Evolutionary conservation across 768 basidiomycete genomes (phyloP), one percentile per base, ranked within the genome.

Genomic region (Hortiboletus flavorubellus): DNA sequence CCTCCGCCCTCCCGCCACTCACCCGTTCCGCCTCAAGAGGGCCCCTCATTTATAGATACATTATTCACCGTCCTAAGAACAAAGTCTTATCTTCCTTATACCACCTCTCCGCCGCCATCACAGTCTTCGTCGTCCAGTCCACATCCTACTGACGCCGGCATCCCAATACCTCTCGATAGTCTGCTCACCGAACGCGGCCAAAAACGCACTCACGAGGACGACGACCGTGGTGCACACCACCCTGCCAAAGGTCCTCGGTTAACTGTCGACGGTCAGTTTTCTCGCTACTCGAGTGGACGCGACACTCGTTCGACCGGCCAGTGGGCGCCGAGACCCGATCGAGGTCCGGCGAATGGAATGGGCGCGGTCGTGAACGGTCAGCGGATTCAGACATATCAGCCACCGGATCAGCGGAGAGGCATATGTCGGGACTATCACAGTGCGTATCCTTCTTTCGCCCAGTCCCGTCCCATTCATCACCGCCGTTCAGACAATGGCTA

Each of bases 341-440:
- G 63, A 30, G 59, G 64, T 38, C 49, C 60, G 26, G 56, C 58
- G n/a, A 64, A 72, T 61, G 70, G 67, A 33, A 58, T 63, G 31
- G 59, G 55, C 43, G 61, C 58, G 40, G 62, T 64, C 30, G 51
- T 64, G 55, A 78, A 78, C 55, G 76, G 76, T 9, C 75, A 84
- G 58, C 79, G 77, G 30, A 76, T 78, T 34, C 83, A 81, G 60
- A 76, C 77, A 7, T 90, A 91, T 64, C 82, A 81, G 51, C 86
- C 86, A 31, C 86, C 84, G 64, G 88, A 87, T 59, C 85, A 84
- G 67, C 82, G 82, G 58, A 80, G 85, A 60, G 89, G 89, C 12
- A 81, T 88, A 58, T 98, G 94, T 75, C 82, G 89, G 56, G 93
- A 98, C 72, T 98, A 96, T 69, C 85, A 95, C 71, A 91, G 95